phyloP scores from a whole-genome alignment of 192 early-diverging fungal genomes.

The Jimgerdemannia lactiflua region DNA sequence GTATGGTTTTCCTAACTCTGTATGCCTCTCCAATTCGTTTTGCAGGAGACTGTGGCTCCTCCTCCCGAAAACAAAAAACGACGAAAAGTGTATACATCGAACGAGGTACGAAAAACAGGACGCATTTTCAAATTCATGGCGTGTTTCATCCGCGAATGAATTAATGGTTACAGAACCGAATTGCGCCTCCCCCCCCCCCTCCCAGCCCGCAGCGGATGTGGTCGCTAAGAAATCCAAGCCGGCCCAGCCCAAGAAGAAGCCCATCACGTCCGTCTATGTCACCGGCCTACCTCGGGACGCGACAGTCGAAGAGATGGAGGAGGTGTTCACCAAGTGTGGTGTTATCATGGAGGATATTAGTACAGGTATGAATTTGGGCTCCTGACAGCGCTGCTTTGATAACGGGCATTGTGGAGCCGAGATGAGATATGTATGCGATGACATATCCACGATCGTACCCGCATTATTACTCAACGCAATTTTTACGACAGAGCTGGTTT shows the following conservation, averaged over 20 bases:
- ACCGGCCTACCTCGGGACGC: slow-evolving; percentile 79
- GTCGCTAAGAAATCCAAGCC: slow-evolving; percentile 49
- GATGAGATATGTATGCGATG: neutral
- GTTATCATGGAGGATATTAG: slow-evolving; percentile 75
- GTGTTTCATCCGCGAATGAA: no score
- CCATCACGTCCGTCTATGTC: slow-evolving; percentile 84
- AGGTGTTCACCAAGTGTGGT: slow-evolving; percentile 74
- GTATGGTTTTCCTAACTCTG: neutral
- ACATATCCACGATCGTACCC: no score
- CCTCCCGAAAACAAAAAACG: slow-evolving; percentile 43
- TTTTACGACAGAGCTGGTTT: neutral
- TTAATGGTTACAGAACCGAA: slow-evolving; percentile 14
- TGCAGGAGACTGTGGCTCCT: slow-evolving; percentile 29
- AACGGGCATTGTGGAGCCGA: neutral
- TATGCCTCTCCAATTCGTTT: neutral
- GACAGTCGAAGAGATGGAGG: slow-evolving; percentile 75
- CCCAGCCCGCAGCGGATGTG: slow-evolving; percentile 3
- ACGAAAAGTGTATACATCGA: slow-evolving; percentile 42
- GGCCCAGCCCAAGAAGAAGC: slow-evolving; percentile 40
- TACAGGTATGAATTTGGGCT: slow-evolving; percentile 10
- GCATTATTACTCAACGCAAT: neutral
- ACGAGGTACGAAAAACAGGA: slow-evolving; percentile 28
- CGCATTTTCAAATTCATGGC: neutral
- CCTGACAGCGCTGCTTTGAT: neutral
- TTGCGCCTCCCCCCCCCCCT: slow-evolving; percentile 1